These are phyloP conservation scores for Saccharomyces uvarum DNA, from an alignment of 1,139 yeast species.

Conservation along the genomic window DNA sequence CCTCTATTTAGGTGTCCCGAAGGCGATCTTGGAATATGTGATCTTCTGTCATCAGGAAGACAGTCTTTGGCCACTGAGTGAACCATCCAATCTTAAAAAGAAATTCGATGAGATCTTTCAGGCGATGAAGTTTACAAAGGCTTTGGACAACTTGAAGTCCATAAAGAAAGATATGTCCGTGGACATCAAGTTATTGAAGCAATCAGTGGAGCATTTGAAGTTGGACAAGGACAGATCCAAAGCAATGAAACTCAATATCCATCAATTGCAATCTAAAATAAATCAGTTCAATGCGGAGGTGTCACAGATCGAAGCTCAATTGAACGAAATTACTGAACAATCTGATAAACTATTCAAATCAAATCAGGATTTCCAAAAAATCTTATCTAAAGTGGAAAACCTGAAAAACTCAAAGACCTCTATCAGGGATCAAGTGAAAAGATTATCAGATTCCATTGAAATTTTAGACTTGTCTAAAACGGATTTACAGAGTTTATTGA, in stretches of 20 bases:
- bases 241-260: slow-evolving; percentile 45
- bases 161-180: slow-evolving; percentile 70
- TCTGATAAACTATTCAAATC: slow-evolving; percentile 62
- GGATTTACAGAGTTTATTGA: slow-evolving; percentile 42
- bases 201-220: slow-evolving; percentile 67
- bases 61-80: slow-evolving; percentile 91
- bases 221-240: slow-evolving; percentile 68
- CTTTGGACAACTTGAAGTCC: slow-evolving; percentile 67
- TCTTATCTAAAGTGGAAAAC: slow-evolving; percentile 57
- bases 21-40: slow-evolving; percentile 82
- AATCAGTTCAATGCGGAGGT: slow-evolving; percentile 45
- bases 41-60: slow-evolving; percentile 98
- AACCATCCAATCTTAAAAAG: slow-evolving; percentile 81
- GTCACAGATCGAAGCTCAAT: slow-evolving; percentile 40
- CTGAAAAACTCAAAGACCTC: slow-evolving; percentile 42
- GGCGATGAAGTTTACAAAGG: slow-evolving; percentile 87
- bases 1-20: slow-evolving; percentile 74
- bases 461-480: slow-evolving; percentile 42
- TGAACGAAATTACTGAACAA: slow-evolving; percentile 48
- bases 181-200: slow-evolving; percentile 69
- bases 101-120: slow-evolving; percentile 95
- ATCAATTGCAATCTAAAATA: slow-evolving; percentile 39
- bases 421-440: slow-evolving; percentile 41
- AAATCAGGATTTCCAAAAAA: slow-evolving; percentile 75
- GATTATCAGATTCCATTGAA: slow-evolving; percentile 42